Evolutionary conservation across 2,329 filamentous ascomycete species (phyloP).

Genomic region (Penicillium sp.): DNA sequence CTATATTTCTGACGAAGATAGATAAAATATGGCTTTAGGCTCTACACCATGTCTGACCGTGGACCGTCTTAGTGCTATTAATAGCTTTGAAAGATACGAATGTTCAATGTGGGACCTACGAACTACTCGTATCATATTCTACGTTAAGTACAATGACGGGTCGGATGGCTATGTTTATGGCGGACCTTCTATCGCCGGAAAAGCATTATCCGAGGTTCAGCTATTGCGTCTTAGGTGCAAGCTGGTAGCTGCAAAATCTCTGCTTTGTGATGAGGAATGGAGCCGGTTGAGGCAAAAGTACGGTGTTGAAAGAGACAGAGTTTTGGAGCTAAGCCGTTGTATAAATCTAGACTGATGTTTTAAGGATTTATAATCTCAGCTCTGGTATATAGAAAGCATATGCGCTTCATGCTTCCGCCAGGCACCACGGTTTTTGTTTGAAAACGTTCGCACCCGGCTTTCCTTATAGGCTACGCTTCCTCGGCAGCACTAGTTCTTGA

Average conservation of each 20-base stretch:
- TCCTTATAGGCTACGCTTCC: too few relatives aligned
- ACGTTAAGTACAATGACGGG: not conserved
- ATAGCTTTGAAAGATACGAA: slow-evolving; percentile 1
- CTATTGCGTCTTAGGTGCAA: not conserved
- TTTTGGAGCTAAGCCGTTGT: not conserved
- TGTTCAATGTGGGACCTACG: not conserved
- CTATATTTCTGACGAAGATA: not conserved
- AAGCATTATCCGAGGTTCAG: not conserved
- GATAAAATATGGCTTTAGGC: not conserved
- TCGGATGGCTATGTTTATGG: not conserved
- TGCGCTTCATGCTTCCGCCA: too few relatives aligned
- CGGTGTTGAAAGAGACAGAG: not conserved
- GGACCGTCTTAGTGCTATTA: not conserved
- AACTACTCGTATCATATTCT: not conserved
- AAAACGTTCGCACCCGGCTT: too few relatives aligned
- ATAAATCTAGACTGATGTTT: not conserved
- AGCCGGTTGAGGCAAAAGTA: not conserved
- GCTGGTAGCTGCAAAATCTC: not conserved
- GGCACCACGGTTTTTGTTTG: not conserved
- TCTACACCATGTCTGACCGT: not conserved
- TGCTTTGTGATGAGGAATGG: not conserved
- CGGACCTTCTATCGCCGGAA: not conserved
- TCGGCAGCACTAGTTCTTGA: too few relatives aligned
- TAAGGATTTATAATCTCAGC: slow-evolving; percentile 1
- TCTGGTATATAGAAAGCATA: too few relatives aligned